These are phyloP conservation scores for Luffa aegyptiaca DNA, from an alignment of 306 rosid species.

Conservation along the genomic window DNA sequence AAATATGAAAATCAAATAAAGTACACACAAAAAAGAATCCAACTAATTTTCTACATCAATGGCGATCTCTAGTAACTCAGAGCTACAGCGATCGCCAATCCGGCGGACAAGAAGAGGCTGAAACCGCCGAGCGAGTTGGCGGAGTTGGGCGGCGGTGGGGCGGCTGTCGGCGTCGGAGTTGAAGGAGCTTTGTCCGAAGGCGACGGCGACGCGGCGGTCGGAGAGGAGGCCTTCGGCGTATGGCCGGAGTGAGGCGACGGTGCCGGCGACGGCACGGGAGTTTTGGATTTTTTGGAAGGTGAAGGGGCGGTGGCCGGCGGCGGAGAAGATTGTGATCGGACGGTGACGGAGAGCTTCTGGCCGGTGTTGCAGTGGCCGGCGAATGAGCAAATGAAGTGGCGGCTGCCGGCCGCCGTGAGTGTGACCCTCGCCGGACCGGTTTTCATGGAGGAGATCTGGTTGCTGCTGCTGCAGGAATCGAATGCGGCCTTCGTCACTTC, in stretches of 20 bases:
- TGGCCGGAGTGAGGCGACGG: conserved; percentile 11
- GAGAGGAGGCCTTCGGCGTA: neutral
- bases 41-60: neutral
- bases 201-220: neutral
- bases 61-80: conserved; percentile 14
- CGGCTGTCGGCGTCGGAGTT: neutral
- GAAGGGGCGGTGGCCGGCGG: neutral
- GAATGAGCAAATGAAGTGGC: conserved; percentile 22
- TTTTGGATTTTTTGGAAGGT: neutral
- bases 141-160: neutral
- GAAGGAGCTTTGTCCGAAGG: neutral
- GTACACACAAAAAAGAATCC: neutral
- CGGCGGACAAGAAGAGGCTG: neutral
- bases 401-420: neutral
- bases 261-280: neutral
- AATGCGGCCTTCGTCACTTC: conserved; percentile 34
- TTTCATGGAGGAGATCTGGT: neutral
- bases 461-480: neutral
- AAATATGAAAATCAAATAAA: neutral
- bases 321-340: neutral
- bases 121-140: neutral
- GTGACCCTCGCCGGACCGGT: neutral
- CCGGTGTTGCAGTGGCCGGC: conserved; percentile 14
- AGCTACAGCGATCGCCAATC: conserved; percentile 16
- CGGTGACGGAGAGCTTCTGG: conserved; percentile 18